Percentiles rank a stretch among this genome's conserved stretches.
Evolutionary conservation across 2,329 filamentous ascomycete species (phyloP).

Genomic region (Trichoderma gracile): DNA sequence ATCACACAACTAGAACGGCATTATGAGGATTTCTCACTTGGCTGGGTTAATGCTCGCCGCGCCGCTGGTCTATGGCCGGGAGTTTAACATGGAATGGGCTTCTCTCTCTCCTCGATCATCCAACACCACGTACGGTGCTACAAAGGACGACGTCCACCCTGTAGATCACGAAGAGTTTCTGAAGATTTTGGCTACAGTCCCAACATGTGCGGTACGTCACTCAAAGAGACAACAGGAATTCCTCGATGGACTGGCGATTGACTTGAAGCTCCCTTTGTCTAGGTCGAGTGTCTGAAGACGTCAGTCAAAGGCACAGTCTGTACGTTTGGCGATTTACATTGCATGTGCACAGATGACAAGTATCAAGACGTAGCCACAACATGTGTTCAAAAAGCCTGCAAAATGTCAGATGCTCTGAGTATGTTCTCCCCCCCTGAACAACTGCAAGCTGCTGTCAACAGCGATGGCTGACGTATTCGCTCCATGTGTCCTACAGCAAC

Average conservation of each 20-base stretch:
- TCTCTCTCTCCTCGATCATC: no score
- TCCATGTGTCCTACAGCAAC: not conserved
- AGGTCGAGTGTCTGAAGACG: conserved; percentile 1
- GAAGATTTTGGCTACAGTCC: not conserved
- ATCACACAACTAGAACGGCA: not conserved
- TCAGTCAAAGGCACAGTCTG: not conserved
- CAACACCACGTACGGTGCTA: no score
- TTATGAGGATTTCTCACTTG: not conserved
- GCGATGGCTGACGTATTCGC: not conserved
- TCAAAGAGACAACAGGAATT: no score
- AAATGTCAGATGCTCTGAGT: not conserved
- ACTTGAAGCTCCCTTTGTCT: not conserved
- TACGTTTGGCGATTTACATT: not conserved
- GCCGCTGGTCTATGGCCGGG: not conserved
- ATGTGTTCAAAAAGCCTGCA: conserved; percentile 8
- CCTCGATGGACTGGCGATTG: not conserved
- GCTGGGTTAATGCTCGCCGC: conserved; percentile 1
- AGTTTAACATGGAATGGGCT: not conserved
- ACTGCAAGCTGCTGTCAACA: no score
- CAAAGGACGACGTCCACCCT: no score
- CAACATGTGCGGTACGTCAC: not conserved
- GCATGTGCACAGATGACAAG: conserved; percentile 5
- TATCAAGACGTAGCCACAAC: not conserved
- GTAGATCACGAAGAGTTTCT: not conserved
- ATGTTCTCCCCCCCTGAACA: not conserved